phyloP scores from a whole-genome alignment of 768 basidiomycete genomes.

The Termitomyces eurrhizus region DNA sequence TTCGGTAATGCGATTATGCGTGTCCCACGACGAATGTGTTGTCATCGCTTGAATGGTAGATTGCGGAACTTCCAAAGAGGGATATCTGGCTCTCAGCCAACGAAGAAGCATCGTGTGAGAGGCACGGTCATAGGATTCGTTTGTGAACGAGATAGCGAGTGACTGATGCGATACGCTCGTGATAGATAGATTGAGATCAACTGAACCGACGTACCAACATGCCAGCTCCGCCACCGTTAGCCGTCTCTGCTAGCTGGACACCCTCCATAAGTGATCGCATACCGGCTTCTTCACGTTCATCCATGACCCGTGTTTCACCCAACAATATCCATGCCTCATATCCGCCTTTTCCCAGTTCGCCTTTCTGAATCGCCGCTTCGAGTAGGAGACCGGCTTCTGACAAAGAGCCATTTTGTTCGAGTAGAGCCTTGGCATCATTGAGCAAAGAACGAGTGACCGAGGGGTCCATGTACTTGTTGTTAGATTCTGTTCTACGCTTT shows the following conservation, averaged over 20 bases:
- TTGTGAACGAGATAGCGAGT: constrained; percentile 93
- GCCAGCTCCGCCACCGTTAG: constrained; percentile 61
- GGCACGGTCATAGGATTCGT: constrained; percentile 86
- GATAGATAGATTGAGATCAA: not conserved
- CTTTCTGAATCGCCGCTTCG: constrained; percentile 86
- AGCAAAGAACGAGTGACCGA: constrained; percentile 49
- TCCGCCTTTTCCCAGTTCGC: constrained; percentile 74
- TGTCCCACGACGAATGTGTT: constrained; percentile 72
- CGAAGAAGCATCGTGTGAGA: constrained; percentile 83
- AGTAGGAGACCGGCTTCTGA: constrained; percentile 84
- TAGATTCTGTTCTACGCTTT: constrained; percentile 44
- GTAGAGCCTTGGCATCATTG: constrained; percentile 69
- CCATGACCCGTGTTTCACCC: constrained; percentile 87
- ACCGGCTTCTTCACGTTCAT: constrained; percentile 79
- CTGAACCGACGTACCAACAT: constrained; percentile 58
- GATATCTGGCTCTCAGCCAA: constrained; percentile 73
- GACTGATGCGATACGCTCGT: constrained; percentile 47
- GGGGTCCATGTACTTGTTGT: constrained; percentile 67
- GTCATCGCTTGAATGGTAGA: constrained; percentile 52
- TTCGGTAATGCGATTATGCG: constrained; percentile 75
- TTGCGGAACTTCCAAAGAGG: constrained; percentile 48
- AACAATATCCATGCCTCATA: constrained; percentile 92
- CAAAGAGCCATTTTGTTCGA: constrained; percentile 80
- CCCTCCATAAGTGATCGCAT: constrained; percentile 79
- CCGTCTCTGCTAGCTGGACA: constrained; percentile 59